Conservation (phyloP, 768 basidiomycete species). For the Lactarius hatsudake region DNA sequence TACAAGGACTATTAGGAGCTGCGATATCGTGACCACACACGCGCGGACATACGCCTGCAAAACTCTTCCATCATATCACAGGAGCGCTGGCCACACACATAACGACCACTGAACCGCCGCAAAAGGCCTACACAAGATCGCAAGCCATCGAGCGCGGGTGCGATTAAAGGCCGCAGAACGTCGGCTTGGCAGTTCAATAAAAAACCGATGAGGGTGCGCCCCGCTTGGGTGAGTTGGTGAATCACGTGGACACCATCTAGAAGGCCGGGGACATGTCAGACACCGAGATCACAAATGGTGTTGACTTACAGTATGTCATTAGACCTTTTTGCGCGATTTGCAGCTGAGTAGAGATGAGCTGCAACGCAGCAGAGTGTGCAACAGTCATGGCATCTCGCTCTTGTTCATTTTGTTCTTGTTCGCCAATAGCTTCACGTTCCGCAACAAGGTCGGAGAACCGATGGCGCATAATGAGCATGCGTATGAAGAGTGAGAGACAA, state of each 20-base stretch:
- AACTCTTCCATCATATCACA: constrained; percentile 96
- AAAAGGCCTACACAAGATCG: constrained; percentile 87
- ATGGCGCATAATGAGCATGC: constrained; percentile 87
- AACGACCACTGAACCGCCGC: constrained; percentile 84
- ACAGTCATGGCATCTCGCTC: constrained; percentile 78
- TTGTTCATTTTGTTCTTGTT: constrained; percentile 58
- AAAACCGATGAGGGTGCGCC: constrained; percentile 84
- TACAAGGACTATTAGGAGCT: constrained; percentile 31
- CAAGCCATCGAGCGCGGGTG: constrained; percentile 79
- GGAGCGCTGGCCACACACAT: constrained; percentile 86
- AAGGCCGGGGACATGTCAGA: constrained; percentile 9
- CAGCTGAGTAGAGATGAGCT: constrained; percentile 79
- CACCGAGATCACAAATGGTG: constrained; percentile 15
- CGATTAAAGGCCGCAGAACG: constrained; percentile 67
- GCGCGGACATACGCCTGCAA: constrained; percentile 70
- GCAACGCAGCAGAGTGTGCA: constrained; percentile 73
- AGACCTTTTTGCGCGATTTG: constrained; percentile 83
- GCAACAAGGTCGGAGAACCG: constrained; percentile 76
- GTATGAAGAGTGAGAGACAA: constrained; percentile 83
- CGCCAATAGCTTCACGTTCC: constrained; percentile 52
- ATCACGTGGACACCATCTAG: constrained; percentile 93
- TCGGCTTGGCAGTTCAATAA: constrained; percentile 87
- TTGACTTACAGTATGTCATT: constrained; percentile 88
- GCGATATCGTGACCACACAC: constrained; percentile 27
- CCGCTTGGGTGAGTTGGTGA: constrained; percentile 92